phyloP scores from a whole-genome alignment of 2,329 filamentous ascomycete species.

The Phyllosticta citrichinensis region DNA sequence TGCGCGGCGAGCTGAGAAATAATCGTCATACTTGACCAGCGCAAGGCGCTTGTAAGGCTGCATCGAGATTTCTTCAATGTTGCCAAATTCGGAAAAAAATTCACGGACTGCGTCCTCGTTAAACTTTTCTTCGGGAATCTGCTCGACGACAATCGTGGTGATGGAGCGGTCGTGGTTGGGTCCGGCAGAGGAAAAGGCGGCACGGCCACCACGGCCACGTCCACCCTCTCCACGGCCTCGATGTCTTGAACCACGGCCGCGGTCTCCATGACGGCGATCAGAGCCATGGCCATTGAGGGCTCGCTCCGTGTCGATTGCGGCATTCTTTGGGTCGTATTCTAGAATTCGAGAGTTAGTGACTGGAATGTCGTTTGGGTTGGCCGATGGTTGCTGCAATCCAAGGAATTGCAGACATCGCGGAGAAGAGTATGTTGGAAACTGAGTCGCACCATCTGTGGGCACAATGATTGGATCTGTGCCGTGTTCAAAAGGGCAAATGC shows the following conservation, averaged over 20 bases:
- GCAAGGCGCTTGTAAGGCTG: constrained; percentile 58
- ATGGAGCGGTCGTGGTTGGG: constrained; percentile 53
- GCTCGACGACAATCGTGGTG: constrained; percentile 64
- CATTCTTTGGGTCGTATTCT: constrained; percentile 52
- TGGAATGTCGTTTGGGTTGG: background rate
- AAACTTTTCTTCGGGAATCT: constrained; percentile 64
- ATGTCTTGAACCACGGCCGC: constrained; percentile 30
- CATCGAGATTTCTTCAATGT: constrained; percentile 53
- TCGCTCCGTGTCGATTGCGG: constrained; percentile 28
- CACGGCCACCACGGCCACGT: constrained; percentile 25
- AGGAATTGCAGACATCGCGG: constrained; percentile 11
- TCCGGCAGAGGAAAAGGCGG: constrained; percentile 55
- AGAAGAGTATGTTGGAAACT: background rate
- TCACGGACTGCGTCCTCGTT: constrained; percentile 52
- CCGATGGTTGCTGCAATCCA: constrained; percentile 21
- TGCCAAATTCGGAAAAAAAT: constrained; percentile 66
- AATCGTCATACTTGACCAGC: constrained; percentile 57
- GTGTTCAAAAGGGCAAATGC: constrained; percentile 60
- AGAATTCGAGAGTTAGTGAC: constrained; percentile 13
- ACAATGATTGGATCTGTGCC: constrained; percentile 43
- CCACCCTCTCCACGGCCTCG: constrained; percentile 30
- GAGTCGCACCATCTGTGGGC: constrained; percentile 15
- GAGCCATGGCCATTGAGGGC: constrained; percentile 17
- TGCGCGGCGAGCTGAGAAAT: constrained; percentile 57
- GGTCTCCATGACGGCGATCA: constrained; percentile 14